These are phyloP conservation scores for Tagetes patula DNA, from an alignment of 129 eudicot genomes.

Conservation along the genomic window DNA sequence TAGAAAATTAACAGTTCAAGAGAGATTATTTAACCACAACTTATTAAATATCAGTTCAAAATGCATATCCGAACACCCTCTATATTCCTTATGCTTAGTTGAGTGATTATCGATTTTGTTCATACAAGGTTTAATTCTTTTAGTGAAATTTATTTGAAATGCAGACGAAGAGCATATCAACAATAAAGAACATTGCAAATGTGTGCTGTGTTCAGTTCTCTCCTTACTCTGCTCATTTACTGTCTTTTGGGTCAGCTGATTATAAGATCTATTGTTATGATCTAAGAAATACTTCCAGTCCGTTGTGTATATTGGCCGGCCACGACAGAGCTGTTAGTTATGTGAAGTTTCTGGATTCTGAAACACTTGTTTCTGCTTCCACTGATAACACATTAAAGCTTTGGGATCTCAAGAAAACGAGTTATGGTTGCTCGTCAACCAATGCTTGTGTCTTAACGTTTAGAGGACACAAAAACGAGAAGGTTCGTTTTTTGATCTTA, in stretches of 20 bases:
- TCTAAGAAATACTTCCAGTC: slow-evolving; percentile 67
- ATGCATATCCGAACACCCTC: neutral
- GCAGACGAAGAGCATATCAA: slow-evolving; percentile 74
- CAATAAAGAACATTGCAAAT: slow-evolving; percentile 77
- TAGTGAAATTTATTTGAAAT: slow-evolving; percentile 21
- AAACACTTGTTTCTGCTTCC: slow-evolving; percentile 48
- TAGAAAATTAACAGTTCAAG: neutral
- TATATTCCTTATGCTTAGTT: neutral
- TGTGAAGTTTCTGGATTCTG: slow-evolving; percentile 41
- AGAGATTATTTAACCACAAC: neutral
- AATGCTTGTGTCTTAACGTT: slow-evolving; percentile 40
- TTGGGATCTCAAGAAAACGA: slow-evolving; percentile 48
- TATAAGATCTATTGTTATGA: slow-evolving; percentile 79
- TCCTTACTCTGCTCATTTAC: slow-evolving; percentile 59
- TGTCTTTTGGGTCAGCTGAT: slow-evolving; percentile 89
- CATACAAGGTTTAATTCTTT: neutral
- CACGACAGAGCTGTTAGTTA: slow-evolving; percentile 41
- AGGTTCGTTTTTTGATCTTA: slow-evolving; percentile 31
- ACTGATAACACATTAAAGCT: slow-evolving; percentile 54
- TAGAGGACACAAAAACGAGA: slow-evolving; percentile 47
- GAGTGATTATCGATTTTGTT: neutral
- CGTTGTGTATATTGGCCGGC: slow-evolving; percentile 74
- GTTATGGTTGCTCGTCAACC: slow-evolving; percentile 32
- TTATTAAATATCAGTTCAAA: neutral
- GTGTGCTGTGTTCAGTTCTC: slow-evolving; percentile 97